Conservation (phyloP, 2,329 filamentous ascomycete species). For the Venturia asperata region DNA sequence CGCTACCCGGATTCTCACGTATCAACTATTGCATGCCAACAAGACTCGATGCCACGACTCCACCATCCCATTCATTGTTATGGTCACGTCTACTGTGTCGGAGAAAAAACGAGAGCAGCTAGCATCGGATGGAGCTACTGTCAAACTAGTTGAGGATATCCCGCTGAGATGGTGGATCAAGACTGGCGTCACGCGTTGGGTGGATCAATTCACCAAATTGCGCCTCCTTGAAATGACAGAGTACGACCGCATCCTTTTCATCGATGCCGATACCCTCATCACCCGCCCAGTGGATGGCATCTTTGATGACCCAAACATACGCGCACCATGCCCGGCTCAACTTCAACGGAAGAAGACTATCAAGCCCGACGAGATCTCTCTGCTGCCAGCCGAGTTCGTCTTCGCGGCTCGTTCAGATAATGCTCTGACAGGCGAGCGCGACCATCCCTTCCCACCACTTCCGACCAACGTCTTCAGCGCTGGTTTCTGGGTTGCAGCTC, state of each 20-base stretch:
- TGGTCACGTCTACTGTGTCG: constrained; percentile 16
- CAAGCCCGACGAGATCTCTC: background rate
- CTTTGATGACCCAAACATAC: constrained; percentile 12
- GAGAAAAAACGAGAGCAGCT: constrained; percentile 5
- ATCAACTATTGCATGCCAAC: constrained; percentile 17
- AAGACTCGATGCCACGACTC: constrained; percentile 7
- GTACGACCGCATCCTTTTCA: constrained; percentile 19
- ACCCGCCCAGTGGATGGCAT: constrained; percentile 17
- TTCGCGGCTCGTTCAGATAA: background rate
- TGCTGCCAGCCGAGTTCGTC: constrained; percentile 10
- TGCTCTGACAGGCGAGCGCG: constrained; percentile 3
- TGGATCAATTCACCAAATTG: constrained; percentile 20
- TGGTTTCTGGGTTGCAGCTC: constrained; percentile 19
- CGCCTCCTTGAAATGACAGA: constrained; percentile 17
- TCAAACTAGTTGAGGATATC: constrained; percentile 14
- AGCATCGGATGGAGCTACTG: constrained; percentile 12
- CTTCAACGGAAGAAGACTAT: background rate
- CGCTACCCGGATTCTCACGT: constrained; percentile 19
- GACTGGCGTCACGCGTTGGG: constrained; percentile 12
- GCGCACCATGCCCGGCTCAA: background rate
- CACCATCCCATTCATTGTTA: constrained; percentile 18
- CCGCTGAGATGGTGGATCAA: background rate
- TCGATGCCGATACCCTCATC: constrained; percentile 20
- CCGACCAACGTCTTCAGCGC: constrained; percentile 12
- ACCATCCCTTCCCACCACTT: background rate